Base-by-base conservation (phyloP, 1,284 basidiomycete genomes). In the Ceraceosorus guamensis region DNA sequence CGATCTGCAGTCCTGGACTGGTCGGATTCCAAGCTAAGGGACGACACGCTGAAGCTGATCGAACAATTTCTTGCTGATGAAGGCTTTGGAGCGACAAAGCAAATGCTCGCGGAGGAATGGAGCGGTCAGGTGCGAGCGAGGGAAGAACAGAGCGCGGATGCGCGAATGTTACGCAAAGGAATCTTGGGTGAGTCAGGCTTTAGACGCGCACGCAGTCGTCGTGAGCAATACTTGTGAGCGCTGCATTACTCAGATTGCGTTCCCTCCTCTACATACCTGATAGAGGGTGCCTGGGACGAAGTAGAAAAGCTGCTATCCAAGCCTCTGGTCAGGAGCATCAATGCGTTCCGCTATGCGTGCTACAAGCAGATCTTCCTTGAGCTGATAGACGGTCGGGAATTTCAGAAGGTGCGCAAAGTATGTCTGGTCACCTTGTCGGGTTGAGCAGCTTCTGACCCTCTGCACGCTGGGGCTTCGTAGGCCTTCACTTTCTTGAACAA, bases 401-500 rank as follows among this genome's bases (percentile, higher is more conserved):
- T 71, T 13, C 71, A 76, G 47, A 68, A 71, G 55, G 63, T 61
- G 13, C 16, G 53, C n/a, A 11, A 16, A 11, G 39, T 16, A 41
- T 41, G 39, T 11, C 10, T 16, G 39, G 11, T 11, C 39, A 41
- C 39, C 10, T 1, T 41, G 10, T 7, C 44, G 44, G 11, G 39
- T 3, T 43, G 39, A 13, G 3, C 39, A 46, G 44, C 7, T 10
- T 16, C 47, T 41, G 47, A 3, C n/a, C 5, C 48, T 50, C 18
- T 39, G 6, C 10, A 39, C 5, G 31, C 6, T 10, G 8, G n/a
- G 6, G 33, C 14, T 37, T 49, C 16, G 14, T 34, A 70, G 57
- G 80, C 79, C 1, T 81, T 81, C 70, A 80, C 80, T 24, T 77
- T 80, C 16, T 72, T 81, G 14, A 78, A 78, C 52, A 80, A 80